phyloP scores from a whole-genome alignment of 129 eudicot species.

The Scalesia atractyloides region DNA sequence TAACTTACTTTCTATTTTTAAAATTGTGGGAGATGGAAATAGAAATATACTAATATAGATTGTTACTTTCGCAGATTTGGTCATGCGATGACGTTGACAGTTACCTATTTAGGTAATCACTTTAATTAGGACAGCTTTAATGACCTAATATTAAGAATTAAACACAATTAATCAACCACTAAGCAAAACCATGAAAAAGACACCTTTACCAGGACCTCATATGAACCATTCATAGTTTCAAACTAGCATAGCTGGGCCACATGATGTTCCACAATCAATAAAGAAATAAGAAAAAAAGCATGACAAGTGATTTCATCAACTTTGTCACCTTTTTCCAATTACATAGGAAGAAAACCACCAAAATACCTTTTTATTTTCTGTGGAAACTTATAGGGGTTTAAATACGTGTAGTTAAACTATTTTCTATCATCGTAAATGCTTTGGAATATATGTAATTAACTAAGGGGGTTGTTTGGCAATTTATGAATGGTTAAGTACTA shows the following conservation, averaged over 20 bases:
- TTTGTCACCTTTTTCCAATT: conserved; percentile 35
- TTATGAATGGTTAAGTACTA: no score
- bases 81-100: no score
- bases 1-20: no score
- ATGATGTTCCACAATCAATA: conserved; percentile 46
- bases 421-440: no score
- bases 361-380: neutral
- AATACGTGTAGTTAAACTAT: no score
- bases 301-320: conserved; percentile 43
- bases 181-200: conserved; percentile 30
- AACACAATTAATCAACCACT: conserved; percentile 33
- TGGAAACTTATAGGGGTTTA: no score
- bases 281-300: conserved; percentile 35
- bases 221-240: neutral
- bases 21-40: no score
- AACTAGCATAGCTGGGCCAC: conserved; percentile 53
- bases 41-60: no score
- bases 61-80: no score
- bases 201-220: neutral
- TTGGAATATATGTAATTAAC: no score
- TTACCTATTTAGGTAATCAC: neutral
- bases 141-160: conserved; percentile 16
- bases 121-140: conserved; percentile 7
- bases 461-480: no score
- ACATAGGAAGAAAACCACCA: neutral